Conservation (phyloP, 805 yeast species). For the Cyberlindnera lachancei region DNA sequence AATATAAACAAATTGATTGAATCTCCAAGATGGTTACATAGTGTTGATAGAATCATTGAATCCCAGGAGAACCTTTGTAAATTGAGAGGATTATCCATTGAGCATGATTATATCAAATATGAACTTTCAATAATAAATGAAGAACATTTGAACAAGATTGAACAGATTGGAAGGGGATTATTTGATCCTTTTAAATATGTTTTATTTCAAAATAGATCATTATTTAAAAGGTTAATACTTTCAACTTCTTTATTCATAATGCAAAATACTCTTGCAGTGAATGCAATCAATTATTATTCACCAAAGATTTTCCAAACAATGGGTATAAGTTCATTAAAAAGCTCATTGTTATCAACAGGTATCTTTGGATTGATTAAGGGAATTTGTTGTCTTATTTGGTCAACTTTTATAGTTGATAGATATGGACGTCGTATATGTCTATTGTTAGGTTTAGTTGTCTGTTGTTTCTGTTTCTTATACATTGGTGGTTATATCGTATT, state of each 20-base stretch:
- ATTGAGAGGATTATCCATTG: conserved; percentile 30
- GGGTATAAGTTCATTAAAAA: conserved; percentile 37
- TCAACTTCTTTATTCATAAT: conserved; percentile 33
- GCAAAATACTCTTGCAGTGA: conserved; percentile 41
- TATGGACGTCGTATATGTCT: conserved; percentile 13
- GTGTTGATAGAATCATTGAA: conserved; percentile 26
- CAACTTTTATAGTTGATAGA: conserved; percentile 9
- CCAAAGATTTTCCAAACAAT: conserved; percentile 42
- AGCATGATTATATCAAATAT: conserved; percentile 32
- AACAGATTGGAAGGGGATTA: conserved; percentile 27
- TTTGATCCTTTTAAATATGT: conserved; percentile 32
- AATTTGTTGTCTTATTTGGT: conserved; percentile 7
- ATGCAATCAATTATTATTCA: conserved; percentile 45
- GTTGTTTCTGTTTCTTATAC: conserved; percentile 10
- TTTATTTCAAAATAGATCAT: conserved; percentile 23
- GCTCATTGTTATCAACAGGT: conserved; percentile 43
- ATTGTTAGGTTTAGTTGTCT: conserved; percentile 8
- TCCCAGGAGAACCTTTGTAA: conserved; percentile 30
- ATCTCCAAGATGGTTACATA: conserved; percentile 37
- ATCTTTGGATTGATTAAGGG: conserved; percentile 43
- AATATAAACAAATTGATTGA: conserved; percentile 32
- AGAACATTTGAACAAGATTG: conserved; percentile 16
- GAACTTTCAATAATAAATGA: conserved; percentile 28
- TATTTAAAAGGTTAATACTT: conserved; percentile 27
- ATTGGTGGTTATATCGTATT: conserved; percentile 13